phyloP scores from a whole-genome alignment of 164 flowering plant species.

The Vitis vinifera region ASM3070453v1 NC_081811.1:4529501-4530000 shows the following conservation, averaged over 20 bases:
- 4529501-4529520: conserved; percentile 64
- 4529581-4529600: neutral
- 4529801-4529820: conserved; percentile 65
- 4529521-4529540: conserved; percentile 87
- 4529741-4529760: conserved; percentile 58
- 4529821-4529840: conserved; percentile 75
- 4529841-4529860: neutral
- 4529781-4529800: conserved; percentile 80
- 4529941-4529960: conserved; percentile 74
- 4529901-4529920: neutral
- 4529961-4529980: conserved; percentile 35
- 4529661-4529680: too few relatives aligned
- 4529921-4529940: conserved; percentile 27
- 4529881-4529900: neutral
- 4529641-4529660: too few relatives aligned
- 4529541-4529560: conserved; percentile 61
- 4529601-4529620: neutral
- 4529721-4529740: neutral
- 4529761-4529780: conserved; percentile 84
- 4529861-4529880: neutral
- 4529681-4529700: too few relatives aligned
- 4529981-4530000: conserved; percentile 39
- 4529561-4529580: conserved; percentile 60
- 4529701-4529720: too few relatives aligned
- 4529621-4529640: neutral